phyloP scores from a whole-genome alignment of 768 basidiomycete genomes.

The Lentinula boryana region DNA sequence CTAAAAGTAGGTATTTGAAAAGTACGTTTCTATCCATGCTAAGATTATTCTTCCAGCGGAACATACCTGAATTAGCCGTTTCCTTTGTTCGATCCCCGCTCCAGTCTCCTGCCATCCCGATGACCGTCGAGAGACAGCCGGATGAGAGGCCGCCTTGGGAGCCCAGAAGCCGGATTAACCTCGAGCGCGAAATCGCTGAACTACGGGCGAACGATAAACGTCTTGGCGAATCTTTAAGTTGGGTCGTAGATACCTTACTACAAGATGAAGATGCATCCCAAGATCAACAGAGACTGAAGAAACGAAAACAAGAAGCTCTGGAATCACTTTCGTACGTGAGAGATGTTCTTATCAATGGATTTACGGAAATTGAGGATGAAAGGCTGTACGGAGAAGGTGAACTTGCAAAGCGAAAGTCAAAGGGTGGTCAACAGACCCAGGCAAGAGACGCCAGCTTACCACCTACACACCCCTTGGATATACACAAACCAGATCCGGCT shows the following conservation, averaged over 20 bases:
- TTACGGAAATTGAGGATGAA: slow-evolving; percentile 55
- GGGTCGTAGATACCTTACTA: slow-evolving; percentile 69
- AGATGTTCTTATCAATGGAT: slow-evolving; percentile 58
- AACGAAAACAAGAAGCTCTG: slow-evolving; percentile 56
- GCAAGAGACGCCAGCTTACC: slow-evolving; percentile 7
- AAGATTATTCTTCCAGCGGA: slow-evolving; percentile 43
- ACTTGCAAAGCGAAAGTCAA: slow-evolving; percentile 27
- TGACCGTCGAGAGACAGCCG: slow-evolving; percentile 51
- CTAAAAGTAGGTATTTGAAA: slow-evolving; percentile 46
- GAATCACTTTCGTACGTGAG: slow-evolving; percentile 75
- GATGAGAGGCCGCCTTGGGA: slow-evolving; percentile 67
- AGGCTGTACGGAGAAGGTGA: slow-evolving; percentile 56
- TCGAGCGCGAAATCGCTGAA: slow-evolving; percentile 56
- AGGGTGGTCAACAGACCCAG: slow-evolving; percentile 16
- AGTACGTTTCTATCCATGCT: neutral
- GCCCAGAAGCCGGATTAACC: slow-evolving; percentile 60
- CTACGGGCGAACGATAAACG: slow-evolving; percentile 52
- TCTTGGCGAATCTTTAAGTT: slow-evolving; percentile 64
- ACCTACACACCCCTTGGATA: slow-evolving; percentile 12
- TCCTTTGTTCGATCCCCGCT: slow-evolving; percentile 58
- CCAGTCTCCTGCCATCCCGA: slow-evolving; percentile 38
- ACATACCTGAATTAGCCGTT: slow-evolving; percentile 78
- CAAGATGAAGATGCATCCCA: slow-evolving; percentile 43
- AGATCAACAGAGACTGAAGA: slow-evolving; percentile 32
- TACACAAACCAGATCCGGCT: slow-evolving; percentile 26